Evolutionary conservation across 2,329 filamentous ascomycete genomes (phyloP).

Genomic region (Talaromyces funiculosus): DNA sequence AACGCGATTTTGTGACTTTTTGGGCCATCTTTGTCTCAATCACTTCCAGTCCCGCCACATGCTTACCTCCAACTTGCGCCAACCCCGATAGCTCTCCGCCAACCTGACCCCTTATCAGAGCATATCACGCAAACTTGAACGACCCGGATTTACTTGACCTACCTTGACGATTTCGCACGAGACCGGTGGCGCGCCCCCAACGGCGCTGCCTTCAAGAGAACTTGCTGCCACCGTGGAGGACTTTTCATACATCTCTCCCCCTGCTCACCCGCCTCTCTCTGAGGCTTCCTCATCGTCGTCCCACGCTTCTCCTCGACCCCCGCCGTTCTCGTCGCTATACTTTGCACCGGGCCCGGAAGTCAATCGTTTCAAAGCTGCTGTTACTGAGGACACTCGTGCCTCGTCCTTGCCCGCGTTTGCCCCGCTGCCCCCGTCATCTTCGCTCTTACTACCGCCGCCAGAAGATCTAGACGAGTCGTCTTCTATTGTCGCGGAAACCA

Average conservation of each 20-base stretch:
- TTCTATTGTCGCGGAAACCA: slow-evolving; percentile 65
- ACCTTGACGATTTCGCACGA: slow-evolving; percentile 24
- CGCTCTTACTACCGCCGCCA: slow-evolving; percentile 20
- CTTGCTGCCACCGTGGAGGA: slow-evolving; percentile 38
- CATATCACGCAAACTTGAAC: neutral
- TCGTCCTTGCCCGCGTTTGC: slow-evolving; percentile 45
- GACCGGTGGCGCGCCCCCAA: slow-evolving; percentile 35
- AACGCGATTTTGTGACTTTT: neutral
- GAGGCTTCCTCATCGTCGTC: slow-evolving; percentile 45
- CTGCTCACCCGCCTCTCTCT: slow-evolving; percentile 33
- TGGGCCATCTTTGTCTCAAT: neutral
- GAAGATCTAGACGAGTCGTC: slow-evolving; percentile 46
- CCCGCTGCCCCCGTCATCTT: slow-evolving; percentile 43
- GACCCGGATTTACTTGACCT: neutral
- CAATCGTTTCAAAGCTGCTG: slow-evolving; percentile 35
- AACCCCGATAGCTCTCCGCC: neutral
- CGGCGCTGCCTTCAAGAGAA: slow-evolving; percentile 38
- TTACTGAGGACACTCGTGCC: slow-evolving; percentile 45
- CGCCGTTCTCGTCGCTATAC: slow-evolving; percentile 61
- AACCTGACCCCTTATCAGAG: slow-evolving; percentile 33
- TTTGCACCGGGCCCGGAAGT: slow-evolving; percentile 42
- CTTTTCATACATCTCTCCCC: slow-evolving; percentile 34
- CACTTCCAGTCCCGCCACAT: neutral
- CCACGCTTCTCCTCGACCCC: slow-evolving; percentile 50
- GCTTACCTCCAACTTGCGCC: slow-evolving; percentile 1